Evolutionary conservation across 1,284 basidiomycete species (phyloP).

Genomic region (Erythrobasidium hasegawianum): DNA sequence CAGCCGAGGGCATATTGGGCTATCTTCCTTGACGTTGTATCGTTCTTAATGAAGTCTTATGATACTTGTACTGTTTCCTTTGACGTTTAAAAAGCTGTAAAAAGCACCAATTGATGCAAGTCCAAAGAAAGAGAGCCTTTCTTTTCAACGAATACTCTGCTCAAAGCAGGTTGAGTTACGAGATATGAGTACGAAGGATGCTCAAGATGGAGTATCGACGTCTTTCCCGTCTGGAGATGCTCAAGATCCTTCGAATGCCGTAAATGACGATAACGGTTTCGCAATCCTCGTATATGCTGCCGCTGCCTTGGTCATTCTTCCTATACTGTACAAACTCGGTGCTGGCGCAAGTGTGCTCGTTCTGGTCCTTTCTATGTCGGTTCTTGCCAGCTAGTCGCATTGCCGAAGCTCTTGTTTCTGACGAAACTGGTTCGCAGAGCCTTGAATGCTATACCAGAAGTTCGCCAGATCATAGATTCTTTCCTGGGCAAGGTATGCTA

Average conservation of each 20-base stretch:
- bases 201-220: no score
- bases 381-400: not conserved
- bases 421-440: conserved; percentile 3
- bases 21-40: not conserved
- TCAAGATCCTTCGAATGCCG: no score
- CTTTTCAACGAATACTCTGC: no score
- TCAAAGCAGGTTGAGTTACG: no score
- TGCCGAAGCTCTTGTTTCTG: not conserved
- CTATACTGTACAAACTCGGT: conserved; percentile 27
- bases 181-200: no score
- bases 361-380: conserved; percentile 20
- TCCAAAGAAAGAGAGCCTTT: no score
- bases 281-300: not conserved
- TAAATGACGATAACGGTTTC: no score
- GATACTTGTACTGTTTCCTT: no score
- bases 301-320: conserved; percentile 15
- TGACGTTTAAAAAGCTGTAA: no score
- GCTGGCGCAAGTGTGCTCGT: conserved; percentile 2
- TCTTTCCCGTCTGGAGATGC: no score
- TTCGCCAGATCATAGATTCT: conserved; percentile 25
- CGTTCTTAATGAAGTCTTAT: not conserved
- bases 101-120: no score
- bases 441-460: conserved; percentile 26
- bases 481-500: conserved; percentile 23
- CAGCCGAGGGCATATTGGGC: not conserved